Percentiles rank a stretch among this genome's conserved stretches.
Evolutionary conservation across 305 asterid genomes (phyloP).

Genomic region (Fraxinus sp.): DNA sequence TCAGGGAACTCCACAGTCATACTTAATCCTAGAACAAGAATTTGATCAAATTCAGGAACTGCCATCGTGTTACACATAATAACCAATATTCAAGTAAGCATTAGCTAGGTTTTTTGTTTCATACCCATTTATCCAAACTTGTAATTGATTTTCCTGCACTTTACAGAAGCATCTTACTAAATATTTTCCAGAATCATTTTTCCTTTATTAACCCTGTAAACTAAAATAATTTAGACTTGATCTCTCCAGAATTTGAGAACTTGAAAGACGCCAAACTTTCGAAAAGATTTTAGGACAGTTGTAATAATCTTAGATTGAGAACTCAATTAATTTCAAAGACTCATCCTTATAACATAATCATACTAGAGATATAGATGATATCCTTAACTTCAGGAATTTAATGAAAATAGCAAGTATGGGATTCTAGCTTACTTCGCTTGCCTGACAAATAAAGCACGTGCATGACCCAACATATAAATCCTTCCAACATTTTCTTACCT

Average conservation of each 20-base stretch:
- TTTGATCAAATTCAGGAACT: background rate
- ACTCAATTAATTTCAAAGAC: background rate
- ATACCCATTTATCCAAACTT: background rate
- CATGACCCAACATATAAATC: slow-evolving; percentile 1
- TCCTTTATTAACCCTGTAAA: background rate
- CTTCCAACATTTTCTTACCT: background rate
- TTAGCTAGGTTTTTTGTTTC: background rate
- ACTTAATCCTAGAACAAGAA: background rate
- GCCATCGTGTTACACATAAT: background rate
- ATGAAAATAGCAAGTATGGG: background rate
- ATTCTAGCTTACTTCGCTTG: background rate
- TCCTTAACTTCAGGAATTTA: background rate
- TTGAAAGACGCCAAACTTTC: background rate
- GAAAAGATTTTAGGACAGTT: background rate
- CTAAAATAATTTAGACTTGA: no score
- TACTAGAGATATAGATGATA: background rate
- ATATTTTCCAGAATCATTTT: background rate
- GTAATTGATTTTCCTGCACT: background rate
- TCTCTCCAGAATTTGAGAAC: background rate
- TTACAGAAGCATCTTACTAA: background rate
- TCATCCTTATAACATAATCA: background rate
- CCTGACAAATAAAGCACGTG: background rate
- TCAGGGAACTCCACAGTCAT: background rate
- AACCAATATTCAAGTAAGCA: background rate
- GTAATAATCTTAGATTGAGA: background rate